Percentiles rank a stretch among this genome's conserved stretches.
These are phyloP conservation scores for Neonectria hederae DNA, from an alignment of 2,329 filamentous ascomycete species.

Conservation along the genomic window DNA sequence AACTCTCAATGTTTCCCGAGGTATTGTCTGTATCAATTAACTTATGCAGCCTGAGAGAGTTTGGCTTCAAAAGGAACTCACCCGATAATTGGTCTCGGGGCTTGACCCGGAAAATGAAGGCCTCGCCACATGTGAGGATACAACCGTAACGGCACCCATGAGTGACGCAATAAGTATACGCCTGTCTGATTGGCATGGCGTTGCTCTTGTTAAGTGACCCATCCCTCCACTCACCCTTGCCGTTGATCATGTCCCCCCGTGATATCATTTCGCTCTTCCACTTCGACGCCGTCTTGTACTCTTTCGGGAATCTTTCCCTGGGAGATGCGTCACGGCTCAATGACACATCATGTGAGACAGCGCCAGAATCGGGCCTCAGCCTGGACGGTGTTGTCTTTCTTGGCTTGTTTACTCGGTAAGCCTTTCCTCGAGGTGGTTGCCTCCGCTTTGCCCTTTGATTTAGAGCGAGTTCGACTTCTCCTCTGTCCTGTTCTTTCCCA, in stretches of 20 bases:
- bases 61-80: neutral
- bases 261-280: neutral
- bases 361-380: neutral
- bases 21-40: no score
- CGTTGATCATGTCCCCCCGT: neutral
- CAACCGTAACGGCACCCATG: neutral
- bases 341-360: neutral
- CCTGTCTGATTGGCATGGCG: neutral
- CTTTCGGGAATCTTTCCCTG: neutral
- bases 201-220: neutral
- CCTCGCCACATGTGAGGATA: neutral
- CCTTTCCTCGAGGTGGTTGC: neutral
- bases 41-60: no score
- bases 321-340: neutral
- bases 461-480: neutral
- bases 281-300: neutral
- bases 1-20: no score
- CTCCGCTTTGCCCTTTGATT: neutral
- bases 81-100: neutral
- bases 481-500: neutral
- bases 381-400: neutral
- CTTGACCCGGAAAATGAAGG: conserved; percentile 7
- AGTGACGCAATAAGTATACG: neutral
- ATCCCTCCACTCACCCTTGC: neutral
- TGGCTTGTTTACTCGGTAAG: neutral